A percentile compares a stretch with the other conserved stretches of the same genome.
phyloP scores from a whole-genome alignment of 352 stramenopile species.

The Pythium guiyangense region DNA sequence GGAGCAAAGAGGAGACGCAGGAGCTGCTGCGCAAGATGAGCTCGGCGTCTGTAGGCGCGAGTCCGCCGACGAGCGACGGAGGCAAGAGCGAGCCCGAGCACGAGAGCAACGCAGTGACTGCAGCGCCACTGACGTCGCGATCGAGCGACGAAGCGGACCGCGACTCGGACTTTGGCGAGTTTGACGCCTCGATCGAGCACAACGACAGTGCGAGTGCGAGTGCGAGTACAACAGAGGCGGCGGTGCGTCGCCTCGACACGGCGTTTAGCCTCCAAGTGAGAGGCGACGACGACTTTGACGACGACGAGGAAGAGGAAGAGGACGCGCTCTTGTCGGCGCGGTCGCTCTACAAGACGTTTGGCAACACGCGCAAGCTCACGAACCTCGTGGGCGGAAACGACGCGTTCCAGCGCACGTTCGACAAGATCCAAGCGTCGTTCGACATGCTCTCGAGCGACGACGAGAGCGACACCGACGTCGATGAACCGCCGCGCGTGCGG shows the following conservation, averaged over 20 bases:
- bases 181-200: conserved; percentile 27
- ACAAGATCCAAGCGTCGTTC: conserved; percentile 56
- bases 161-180: conserved; percentile 10
- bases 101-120: conserved; percentile 5
- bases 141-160: conserved; percentile 4
- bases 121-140: no score
- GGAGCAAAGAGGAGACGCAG: conserved; percentile 7
- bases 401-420: conserved; percentile 51
- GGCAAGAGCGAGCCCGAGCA: conserved; percentile 14
- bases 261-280: conserved; percentile 1
- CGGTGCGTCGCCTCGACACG: not conserved
- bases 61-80: not conserved
- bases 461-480: conserved; percentile 29
- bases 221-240: not conserved
- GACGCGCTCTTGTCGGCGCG: conserved; percentile 35
- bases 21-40: conserved; percentile 18
- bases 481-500: not conserved
- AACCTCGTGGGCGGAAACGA: conserved; percentile 35
- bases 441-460: conserved; percentile 53
- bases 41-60: not conserved
- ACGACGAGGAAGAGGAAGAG: conserved; percentile 30
- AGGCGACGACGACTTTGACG: conserved; percentile 2
- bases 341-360: conserved; percentile 34
- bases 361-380: conserved; percentile 46
- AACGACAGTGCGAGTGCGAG: not conserved